These are phyloP conservation scores for Claviceps spartinae DNA, from an alignment of 2,329 filamentous ascomycete genomes.

Conservation along the genomic window DNA sequence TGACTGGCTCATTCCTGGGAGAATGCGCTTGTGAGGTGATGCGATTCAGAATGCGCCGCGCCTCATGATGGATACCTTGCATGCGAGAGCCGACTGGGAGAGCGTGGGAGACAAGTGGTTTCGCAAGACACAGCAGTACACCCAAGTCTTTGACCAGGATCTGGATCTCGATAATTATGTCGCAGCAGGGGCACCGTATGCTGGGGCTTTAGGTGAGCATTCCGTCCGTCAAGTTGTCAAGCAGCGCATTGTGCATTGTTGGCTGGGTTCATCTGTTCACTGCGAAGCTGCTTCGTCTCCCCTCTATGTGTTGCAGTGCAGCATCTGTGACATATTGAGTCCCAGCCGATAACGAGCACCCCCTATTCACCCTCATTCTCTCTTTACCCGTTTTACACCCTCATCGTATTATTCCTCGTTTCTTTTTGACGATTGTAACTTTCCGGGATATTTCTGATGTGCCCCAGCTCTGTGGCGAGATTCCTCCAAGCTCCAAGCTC, in stretches of 20 bases:
- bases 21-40: not conserved
- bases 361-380: no score
- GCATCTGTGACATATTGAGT: no score
- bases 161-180: constrained; percentile 91
- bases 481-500: constrained; percentile 69
- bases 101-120: constrained; percentile 88
- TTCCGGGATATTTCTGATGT: not conserved
- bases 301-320: no score
- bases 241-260: not conserved
- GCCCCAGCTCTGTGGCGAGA: constrained; percentile 73
- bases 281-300: not conserved
- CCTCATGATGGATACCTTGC: constrained; percentile 38
- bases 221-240: not conserved
- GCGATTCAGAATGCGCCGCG: constrained; percentile 8
- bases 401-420: not conserved
- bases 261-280: not conserved
- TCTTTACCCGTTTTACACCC: not conserved
- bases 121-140: constrained; percentile 87
- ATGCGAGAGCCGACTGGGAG: constrained; percentile 84
- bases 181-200: constrained; percentile 82
- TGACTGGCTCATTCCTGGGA: not conserved
- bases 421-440: not conserved
- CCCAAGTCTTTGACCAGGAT: constrained; percentile 82
- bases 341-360: no score
- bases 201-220: constrained; percentile 73